Conservation (phyloP, 352 stramenopile species). For the Salisapilia sapeloensis region DNA sequence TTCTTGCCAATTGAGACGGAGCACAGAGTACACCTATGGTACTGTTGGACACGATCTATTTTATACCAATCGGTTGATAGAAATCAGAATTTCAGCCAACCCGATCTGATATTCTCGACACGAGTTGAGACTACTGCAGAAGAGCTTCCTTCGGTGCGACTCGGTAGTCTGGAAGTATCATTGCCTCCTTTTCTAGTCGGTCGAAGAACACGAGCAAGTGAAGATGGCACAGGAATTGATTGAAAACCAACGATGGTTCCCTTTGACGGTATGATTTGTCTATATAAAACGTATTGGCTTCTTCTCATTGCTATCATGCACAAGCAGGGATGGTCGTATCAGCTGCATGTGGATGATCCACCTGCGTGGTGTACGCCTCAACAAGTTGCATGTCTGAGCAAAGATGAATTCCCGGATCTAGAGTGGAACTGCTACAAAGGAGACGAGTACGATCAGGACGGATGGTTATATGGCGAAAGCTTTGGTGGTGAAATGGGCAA, state of each 20-base stretch:
- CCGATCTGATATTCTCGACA: no score
- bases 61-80: no score
- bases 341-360: conserved; percentile 49
- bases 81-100: no score
- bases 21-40: no score
- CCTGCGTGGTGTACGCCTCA: conserved; percentile 42
- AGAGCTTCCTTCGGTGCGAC: no score
- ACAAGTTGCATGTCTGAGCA: conserved; percentile 18
- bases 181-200: no score
- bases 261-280: conserved; percentile 26
- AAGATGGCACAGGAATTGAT: conserved; percentile 46
- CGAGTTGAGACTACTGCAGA: no score
- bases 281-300: conserved; percentile 1
- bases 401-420: conserved; percentile 38
- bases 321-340: conserved; percentile 51
- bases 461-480: conserved; percentile 60
- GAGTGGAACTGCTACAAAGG: conserved; percentile 69
- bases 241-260: conserved; percentile 79
- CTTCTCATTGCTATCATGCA: conserved; percentile 1
- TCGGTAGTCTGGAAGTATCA: no score
- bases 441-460: conserved; percentile 72
- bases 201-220: no score
- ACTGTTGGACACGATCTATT: no score
- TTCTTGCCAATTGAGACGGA: no score
- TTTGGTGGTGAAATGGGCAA: conserved; percentile 46